A percentile compares a stretch with the other conserved stretches of the same genome.
Evolutionary conservation across 1,284 basidiomycete species (phyloP).

Genomic region (Pholiota adiposa): DNA sequence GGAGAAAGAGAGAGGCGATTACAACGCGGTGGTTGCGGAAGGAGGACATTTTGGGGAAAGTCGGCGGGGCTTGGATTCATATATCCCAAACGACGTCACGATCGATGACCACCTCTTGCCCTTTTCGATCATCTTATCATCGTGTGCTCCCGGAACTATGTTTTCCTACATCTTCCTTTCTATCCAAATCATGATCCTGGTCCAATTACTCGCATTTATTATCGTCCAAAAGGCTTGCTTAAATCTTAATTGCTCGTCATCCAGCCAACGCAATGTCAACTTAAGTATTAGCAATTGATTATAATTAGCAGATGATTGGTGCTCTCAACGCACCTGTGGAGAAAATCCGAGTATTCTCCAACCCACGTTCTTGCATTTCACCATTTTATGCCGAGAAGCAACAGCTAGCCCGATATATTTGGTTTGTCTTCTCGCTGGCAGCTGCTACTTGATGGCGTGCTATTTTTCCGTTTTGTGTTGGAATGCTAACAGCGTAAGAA

Average conservation of each 20-base stretch:
- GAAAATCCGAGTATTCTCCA: neutral
- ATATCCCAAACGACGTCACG: conserved; percentile 21
- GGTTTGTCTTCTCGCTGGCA: neutral
- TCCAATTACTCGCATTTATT: too few species aligned
- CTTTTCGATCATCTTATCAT: conserved; percentile 7
- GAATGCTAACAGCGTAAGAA: too few species aligned
- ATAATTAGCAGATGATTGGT: too few species aligned
- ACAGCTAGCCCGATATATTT: neutral
- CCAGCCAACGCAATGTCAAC: too few species aligned
- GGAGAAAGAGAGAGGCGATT: conserved; percentile 80
- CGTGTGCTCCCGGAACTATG: conserved; percentile 15
- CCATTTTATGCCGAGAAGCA: neutral
- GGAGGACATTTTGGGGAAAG: conserved; percentile 50
- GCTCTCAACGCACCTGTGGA: too few species aligned
- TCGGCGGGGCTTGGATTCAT: neutral
- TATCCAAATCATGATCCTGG: too few species aligned
- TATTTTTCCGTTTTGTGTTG: neutral
- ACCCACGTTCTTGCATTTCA: neutral
- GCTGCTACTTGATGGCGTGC: neutral
- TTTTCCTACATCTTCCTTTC: too few species aligned
- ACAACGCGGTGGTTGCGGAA: conserved; percentile 72
- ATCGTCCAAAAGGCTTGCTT: too few species aligned
- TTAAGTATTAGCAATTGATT: too few species aligned
- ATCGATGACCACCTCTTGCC: conserved; percentile 20
- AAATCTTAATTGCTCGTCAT: too few species aligned